Base-by-base conservation (phyloP, 2,329 filamentous ascomycete species). In the Ascochyta rabiei region DNA sequence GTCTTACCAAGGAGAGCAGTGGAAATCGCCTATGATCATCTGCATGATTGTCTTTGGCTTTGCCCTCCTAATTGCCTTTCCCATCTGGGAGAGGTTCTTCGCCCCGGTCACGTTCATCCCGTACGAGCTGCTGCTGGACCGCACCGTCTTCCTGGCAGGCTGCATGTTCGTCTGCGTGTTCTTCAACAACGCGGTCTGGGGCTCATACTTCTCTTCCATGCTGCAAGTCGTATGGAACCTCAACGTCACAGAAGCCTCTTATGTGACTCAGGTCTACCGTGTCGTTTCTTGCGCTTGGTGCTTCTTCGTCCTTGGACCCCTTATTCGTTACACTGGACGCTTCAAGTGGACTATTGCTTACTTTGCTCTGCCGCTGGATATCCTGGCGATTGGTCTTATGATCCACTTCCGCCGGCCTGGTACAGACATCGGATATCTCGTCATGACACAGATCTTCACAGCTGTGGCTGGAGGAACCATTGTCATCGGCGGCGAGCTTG, bases 91-190 rank as follows among this genome's bases (percentile, higher is more conserved):
- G 53, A 61, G 54, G 24, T 76, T 64, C 54, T 60, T 71, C 19
- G 74, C 76, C 1, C 74, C 66, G 1, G 63, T 69, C 3, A 69
- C 71, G 6, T 76, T 79, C 61, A 62, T 79, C 7, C 72, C 76
- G 1, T 81, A 74, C 72, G 56, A 77, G 24, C 64, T 82, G 15
- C 73, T 83, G 46, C 72, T 70, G 42, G 73, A 80, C 44, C 76
- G 79, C 15, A 82, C 80, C 1, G 76, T 83, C 12, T 63, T 82
- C 9, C 79, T 81, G 9, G 79, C 82, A 4, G 83, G 79, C 46
- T 59, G 81, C 12, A 70, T 84, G 19, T 75, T 78, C 31, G 73
- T 76, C 16, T 69, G 63, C 10, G 49, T 58, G 4, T 64, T 43
- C 48, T 58, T 64, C 57, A 63, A 60, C 56, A 64, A 53, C 49